phyloP scores from a whole-genome alignment of 1,284 basidiomycete genomes.

The Ceratobasidium sp. region DNA sequence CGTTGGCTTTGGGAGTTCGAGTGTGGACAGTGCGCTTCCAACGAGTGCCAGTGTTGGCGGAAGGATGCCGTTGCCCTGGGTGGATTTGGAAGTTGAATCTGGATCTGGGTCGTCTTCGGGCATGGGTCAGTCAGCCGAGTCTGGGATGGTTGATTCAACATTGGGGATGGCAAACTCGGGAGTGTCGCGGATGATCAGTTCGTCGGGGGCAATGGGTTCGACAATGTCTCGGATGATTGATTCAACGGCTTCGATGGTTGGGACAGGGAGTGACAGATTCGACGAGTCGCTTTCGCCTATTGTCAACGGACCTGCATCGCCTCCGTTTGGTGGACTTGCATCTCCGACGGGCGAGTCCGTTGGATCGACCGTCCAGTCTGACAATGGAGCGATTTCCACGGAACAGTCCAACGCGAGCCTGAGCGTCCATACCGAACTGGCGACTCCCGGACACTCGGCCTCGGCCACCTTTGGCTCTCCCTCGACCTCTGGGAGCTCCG shows the following conservation, averaged over 20 bases:
- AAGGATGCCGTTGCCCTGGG: conserved; percentile 21
- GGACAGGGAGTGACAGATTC: too few species aligned
- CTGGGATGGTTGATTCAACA: too few species aligned
- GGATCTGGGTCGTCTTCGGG: background rate
- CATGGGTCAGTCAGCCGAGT: conserved; percentile 1
- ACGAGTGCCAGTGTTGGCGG: background rate
- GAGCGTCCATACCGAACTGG: background rate
- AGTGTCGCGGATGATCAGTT: too few species aligned
- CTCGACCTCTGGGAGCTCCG: conserved; percentile 11
- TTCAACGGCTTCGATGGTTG: background rate
- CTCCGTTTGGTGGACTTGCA: conserved; percentile 1
- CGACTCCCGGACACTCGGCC: background rate
- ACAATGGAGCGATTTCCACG: background rate
- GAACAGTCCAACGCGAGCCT: background rate
- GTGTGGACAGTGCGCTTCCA: conserved; percentile 28
- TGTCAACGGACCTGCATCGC: background rate
- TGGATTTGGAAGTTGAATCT: conserved; percentile 17
- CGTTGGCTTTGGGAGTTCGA: conserved; percentile 20
- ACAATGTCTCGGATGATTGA: background rate
- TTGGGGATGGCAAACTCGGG: background rate
- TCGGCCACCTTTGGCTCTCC: conserved; percentile 4
- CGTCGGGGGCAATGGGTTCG: too few species aligned
- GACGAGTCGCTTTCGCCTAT: background rate
- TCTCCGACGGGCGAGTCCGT: background rate
- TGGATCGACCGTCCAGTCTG: conserved; percentile 5